phyloP scores from a whole-genome alignment of 768 basidiomycete species.

The Termitomyces sp. region DNA sequence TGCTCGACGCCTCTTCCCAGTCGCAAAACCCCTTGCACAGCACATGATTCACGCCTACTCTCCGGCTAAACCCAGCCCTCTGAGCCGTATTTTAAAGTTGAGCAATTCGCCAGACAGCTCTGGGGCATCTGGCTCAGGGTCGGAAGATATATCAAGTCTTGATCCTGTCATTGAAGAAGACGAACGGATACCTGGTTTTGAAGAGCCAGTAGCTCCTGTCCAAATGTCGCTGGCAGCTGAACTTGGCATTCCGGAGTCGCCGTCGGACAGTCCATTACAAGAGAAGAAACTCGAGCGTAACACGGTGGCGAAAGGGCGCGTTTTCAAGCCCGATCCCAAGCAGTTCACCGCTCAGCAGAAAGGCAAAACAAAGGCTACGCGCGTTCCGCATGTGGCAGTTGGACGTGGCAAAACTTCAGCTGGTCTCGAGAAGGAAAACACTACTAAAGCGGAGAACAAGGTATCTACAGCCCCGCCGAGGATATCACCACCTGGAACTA shows the following conservation, averaged over 20 bases:
- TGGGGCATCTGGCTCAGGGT: slow-evolving; percentile 3
- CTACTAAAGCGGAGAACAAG: not conserved
- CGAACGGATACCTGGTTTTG: slow-evolving; percentile 24
- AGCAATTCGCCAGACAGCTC: slow-evolving; percentile 53
- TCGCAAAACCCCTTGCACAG: slow-evolving; percentile 65
- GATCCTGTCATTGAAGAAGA: slow-evolving; percentile 33
- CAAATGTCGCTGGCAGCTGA: slow-evolving; percentile 41
- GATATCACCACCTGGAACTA: slow-evolving; percentile 16
- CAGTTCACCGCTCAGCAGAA: slow-evolving; percentile 34
- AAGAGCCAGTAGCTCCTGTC: slow-evolving; percentile 12
- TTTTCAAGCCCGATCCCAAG: slow-evolving; percentile 27
- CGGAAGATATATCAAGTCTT: slow-evolving; percentile 19
- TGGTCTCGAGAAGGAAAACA: slow-evolving; percentile 27
- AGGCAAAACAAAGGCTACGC: slow-evolving; percentile 29
- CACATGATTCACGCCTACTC: slow-evolving; percentile 82
- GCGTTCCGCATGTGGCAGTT: slow-evolving; percentile 25
- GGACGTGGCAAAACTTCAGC: slow-evolving; percentile 18
- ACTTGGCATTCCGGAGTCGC: slow-evolving; percentile 38
- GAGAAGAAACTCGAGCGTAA: slow-evolving; percentile 45
- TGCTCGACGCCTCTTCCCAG: slow-evolving; percentile 52
- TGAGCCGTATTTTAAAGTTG: slow-evolving; percentile 76
- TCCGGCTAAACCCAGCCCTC: slow-evolving; percentile 73
- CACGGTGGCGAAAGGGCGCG: slow-evolving; percentile 20
- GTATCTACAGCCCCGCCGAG: slow-evolving; percentile 13
- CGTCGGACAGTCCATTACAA: slow-evolving; percentile 49